Conservation (phyloP, 2,329 filamentous ascomycete genomes). For the Ascochyta koolunga region DNA sequence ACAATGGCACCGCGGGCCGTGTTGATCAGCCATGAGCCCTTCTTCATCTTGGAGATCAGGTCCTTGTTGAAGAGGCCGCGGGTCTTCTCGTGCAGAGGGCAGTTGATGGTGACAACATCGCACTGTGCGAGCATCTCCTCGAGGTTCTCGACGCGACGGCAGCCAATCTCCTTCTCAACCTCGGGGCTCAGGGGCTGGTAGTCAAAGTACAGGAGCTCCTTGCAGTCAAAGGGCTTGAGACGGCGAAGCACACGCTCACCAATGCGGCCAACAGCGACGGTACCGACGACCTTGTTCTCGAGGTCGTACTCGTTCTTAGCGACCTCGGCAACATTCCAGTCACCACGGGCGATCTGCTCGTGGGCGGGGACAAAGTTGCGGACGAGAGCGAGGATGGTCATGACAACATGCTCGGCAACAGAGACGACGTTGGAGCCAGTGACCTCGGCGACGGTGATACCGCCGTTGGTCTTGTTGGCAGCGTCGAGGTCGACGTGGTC, state of each 20-base stretch:
- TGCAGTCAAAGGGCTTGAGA: conserved; percentile 98
- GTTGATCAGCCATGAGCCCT: conserved; percentile 96
- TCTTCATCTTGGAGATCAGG: conserved; percentile 98
- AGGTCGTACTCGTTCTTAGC: conserved; percentile 99
- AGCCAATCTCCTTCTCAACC: conserved; percentile 93
- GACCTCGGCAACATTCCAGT: conserved; percentile 94
- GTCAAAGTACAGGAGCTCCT: conserved; percentile 99
- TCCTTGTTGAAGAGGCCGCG: conserved; percentile 98
- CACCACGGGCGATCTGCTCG: conserved; percentile 85
- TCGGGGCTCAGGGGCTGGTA: conserved; percentile 92
- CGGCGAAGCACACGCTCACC: conserved; percentile 96
- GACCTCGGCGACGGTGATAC: conserved; percentile 95
- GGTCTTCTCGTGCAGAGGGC: conserved; percentile 98
- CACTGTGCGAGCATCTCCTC: conserved; percentile 95
- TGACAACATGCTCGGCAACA: conserved; percentile 97
- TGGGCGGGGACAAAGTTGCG: conserved; percentile 99
- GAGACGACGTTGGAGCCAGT: conserved; percentile 98
- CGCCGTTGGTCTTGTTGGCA: conserved; percentile 98
- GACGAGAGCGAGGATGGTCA: conserved; percentile 95
- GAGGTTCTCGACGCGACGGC: conserved; percentile 82
- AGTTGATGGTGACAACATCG: conserved; percentile 99
- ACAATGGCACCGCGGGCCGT: conserved; percentile 98
- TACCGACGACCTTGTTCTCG: conserved; percentile 96
- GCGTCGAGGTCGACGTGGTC: conserved; percentile 97
- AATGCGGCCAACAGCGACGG: conserved; percentile 95